A percentile compares a stretch with the other conserved stretches of the same genome.
Conservation (phyloP, 257 asterid genomes). For the Petunia secreta region DNA sequence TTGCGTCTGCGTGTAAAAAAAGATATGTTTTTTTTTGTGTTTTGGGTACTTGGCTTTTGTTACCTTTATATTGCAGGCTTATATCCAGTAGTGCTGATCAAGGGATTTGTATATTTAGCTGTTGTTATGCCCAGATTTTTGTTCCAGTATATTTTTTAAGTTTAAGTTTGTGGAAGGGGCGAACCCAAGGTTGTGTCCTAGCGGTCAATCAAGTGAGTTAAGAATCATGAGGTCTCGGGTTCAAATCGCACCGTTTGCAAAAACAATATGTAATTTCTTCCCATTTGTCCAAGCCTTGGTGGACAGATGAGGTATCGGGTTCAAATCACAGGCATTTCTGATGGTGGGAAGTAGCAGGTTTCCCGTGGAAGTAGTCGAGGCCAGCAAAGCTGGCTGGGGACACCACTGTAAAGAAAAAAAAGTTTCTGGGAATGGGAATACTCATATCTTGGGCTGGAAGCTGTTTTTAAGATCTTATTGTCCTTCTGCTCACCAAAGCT, state of each 20-base stretch:
- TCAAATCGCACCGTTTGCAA: no score
- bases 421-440: not conserved
- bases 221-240: no score
- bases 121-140: not conserved
- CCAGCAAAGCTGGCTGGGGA: no score
- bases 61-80: not conserved
- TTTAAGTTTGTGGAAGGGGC: not conserved
- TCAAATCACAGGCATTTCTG: no score
- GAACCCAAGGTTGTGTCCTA: no score
- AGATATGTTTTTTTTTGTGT: not conserved
- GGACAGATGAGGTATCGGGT: no score
- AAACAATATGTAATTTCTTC: no score
- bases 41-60: not conserved
- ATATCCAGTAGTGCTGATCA: not conserved
- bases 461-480: constrained; percentile 4
- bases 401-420: no score
- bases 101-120: not conserved
- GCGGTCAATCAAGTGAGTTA: no score
- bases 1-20: not conserved
- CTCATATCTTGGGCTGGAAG: constrained; percentile 1
- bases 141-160: not conserved
- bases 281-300: no score
- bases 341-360: no score
- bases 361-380: no score
- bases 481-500: not conserved